Evolutionary conservation across 768 basidiomycete species (phyloP).

Genomic region (Pleurotus citrinopileatus): DNA sequence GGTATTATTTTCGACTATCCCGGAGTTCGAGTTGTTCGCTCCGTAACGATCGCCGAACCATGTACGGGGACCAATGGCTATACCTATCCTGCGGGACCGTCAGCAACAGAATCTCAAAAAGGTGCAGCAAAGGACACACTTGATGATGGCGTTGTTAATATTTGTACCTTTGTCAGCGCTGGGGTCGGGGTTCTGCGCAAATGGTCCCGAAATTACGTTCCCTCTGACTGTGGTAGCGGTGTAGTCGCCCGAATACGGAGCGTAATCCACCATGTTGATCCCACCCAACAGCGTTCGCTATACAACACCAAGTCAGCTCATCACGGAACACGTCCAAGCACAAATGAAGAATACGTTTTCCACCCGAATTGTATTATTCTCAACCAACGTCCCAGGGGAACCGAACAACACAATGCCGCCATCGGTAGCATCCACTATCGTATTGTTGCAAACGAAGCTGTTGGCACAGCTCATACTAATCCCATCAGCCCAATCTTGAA

Average conservation of each 20-base stretch:
- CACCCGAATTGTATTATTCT: conserved; percentile 78
- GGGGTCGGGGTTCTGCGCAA: conserved; percentile 42
- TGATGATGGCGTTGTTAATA: conserved; percentile 59
- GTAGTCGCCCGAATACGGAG: conserved; percentile 67
- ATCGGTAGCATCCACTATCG: conserved; percentile 71
- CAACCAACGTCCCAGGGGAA: conserved; percentile 65
- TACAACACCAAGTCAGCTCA: conserved; percentile 7
- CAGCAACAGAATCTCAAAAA: background rate
- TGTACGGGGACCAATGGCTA: conserved; percentile 72
- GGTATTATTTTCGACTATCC: conserved; percentile 52
- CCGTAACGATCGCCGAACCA: conserved; percentile 67
- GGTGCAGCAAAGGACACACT: conserved; percentile 39
- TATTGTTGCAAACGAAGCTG: conserved; percentile 62
- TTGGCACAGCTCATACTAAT: conserved; percentile 71
- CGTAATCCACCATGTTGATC: conserved; percentile 75
- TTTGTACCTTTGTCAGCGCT: conserved; percentile 53
- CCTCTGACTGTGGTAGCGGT: conserved; percentile 61
- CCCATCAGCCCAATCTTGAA: conserved; percentile 80
- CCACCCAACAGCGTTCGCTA: conserved; percentile 72
- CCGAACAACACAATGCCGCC: conserved; percentile 82
- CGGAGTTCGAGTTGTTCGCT: conserved; percentile 49
- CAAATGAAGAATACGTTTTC: conserved; percentile 39
- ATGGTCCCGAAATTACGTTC: conserved; percentile 69
- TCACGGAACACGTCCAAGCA: background rate
- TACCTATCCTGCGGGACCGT: conserved; percentile 57